Evolutionary conservation across 257 asterid genomes (phyloP), one percentile per base, ranked within the genome.

Genomic region (Solanum chilense): DNA sequence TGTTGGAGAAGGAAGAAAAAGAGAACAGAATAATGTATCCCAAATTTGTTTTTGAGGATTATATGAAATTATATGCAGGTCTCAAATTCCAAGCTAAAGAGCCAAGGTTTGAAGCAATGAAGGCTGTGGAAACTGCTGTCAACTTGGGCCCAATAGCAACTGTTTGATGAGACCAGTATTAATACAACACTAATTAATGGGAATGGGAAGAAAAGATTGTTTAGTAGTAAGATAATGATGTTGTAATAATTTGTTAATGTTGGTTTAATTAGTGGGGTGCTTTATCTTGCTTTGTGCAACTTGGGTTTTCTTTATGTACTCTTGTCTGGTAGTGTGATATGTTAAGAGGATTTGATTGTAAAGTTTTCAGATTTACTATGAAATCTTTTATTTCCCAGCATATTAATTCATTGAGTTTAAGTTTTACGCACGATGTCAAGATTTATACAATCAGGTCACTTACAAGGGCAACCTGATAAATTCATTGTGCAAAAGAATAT

Each of bases 101-200:
- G 82, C 98, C 97, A 68, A 93, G 98, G 82, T 94, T 94, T 88
- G 96, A 94, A 86, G 95, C 98, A 80, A 89, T 94, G 91, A 94
- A 93, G 87, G 89, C 92, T 47, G 25, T 88, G 82, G 92, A 91
- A 85, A 92, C 33, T 87, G 41, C 86, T 37, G 52, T 89, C 21
- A 92, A 49, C 62, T 27, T 87, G 89, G 93, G 92, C 62, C 93
- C 94, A 64, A 91, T 92, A 85, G 91, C 93, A 56, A 92, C 93
- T 87, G 93, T 91, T 85, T 92, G 90, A 94, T 92, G 90, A 92
- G 88, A 77, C 33, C 23, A 71, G 85, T 49, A 81, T 20, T 49
- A 49, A 31, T 49, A 81, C 45, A 31, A 31, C 15, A 81, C 31
- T 52, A 33, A 81, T 81, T 49, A 49, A 49, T 81, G 70, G 27